Conservation (phyloP, 495 filamentous ascomycete genomes). For the Talaromyces ruber region DNA sequence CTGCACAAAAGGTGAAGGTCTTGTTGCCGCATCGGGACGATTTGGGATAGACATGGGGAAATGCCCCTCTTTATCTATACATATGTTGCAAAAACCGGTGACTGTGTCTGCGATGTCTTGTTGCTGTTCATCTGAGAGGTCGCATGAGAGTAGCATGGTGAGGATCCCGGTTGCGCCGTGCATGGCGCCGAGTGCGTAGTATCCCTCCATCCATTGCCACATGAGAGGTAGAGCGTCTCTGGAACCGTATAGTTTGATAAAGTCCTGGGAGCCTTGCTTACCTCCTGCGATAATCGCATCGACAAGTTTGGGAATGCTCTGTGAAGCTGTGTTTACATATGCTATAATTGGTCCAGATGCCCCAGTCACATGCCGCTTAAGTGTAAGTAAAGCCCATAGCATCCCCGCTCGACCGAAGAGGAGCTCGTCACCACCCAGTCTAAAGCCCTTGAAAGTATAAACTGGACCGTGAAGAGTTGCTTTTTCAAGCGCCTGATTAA, state of each 20-base stretch:
- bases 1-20: constrained; percentile 29
- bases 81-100: constrained; percentile 27
- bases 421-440: constrained; percentile 33
- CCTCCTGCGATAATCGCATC: constrained; percentile 27
- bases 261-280: constrained; percentile 22
- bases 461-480: constrained; percentile 25
- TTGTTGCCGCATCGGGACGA: constrained; percentile 2
- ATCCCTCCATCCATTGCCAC: constrained; percentile 36
- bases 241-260: constrained; percentile 18
- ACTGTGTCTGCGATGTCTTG: constrained; percentile 30
- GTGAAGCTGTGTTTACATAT: constrained; percentile 15
- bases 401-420: constrained; percentile 36
- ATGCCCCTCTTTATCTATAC: constrained; percentile 29
- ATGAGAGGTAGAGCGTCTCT: constrained; percentile 32
- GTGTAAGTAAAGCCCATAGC: constrained; percentile 31
- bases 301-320: constrained; percentile 21
- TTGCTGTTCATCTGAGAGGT: constrained; percentile 17
- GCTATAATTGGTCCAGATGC: constrained; percentile 3
- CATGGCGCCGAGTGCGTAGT: constrained; percentile 31
- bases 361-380: constrained; percentile 13
- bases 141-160: constrained; percentile 30
- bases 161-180: constrained; percentile 30
- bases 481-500: constrained; percentile 20
- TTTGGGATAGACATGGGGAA: constrained; percentile 28
- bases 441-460: constrained; percentile 19